phyloP scores from a whole-genome alignment of 2,329 filamentous ascomycete species.

The Ophiostoma triangulosporum region DNA sequence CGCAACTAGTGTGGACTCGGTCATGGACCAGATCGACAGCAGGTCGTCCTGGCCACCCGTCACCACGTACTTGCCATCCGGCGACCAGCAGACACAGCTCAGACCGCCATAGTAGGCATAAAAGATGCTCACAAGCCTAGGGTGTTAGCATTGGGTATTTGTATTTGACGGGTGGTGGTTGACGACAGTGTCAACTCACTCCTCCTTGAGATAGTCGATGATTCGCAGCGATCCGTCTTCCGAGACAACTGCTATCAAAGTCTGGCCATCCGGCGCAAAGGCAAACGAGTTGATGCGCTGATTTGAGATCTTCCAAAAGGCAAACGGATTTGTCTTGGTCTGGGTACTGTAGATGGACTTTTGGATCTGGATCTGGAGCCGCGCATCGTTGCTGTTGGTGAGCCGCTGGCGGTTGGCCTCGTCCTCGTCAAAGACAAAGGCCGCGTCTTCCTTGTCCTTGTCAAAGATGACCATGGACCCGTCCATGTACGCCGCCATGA shows the following conservation, averaged over 20 bases:
- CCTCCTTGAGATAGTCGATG: conserved; percentile 82
- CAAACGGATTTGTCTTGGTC: conserved; percentile 85
- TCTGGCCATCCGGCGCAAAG: conserved; percentile 70
- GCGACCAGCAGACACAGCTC: conserved; percentile 91
- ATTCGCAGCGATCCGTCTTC: conserved; percentile 84
- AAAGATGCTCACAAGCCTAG: conserved; percentile 75
- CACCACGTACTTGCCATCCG: conserved; percentile 88
- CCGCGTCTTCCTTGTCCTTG: conserved; percentile 86
- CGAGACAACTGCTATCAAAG: conserved; percentile 76
- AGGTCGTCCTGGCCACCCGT: conserved; percentile 94
- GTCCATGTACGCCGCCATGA: conserved; percentile 84
- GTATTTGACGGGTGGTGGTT: no score
- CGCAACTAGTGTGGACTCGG: conserved; percentile 65
- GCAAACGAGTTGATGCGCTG: conserved; percentile 82
- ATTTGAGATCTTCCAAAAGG: conserved; percentile 84
- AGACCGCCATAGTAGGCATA: conserved; percentile 88
- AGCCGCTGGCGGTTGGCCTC: conserved; percentile 42
- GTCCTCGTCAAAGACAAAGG: conserved; percentile 59
- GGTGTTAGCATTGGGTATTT: no score
- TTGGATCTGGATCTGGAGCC: conserved; percentile 52
- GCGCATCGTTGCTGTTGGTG: conserved; percentile 21
- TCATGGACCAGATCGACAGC: conserved; percentile 87
- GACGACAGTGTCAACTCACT: conserved; percentile 40
- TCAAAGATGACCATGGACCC: conserved; percentile 88
- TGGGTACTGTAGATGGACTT: conserved; percentile 92